Conservation (phyloP, 306 rosid species). For the Albizia julibrissin region DNA sequence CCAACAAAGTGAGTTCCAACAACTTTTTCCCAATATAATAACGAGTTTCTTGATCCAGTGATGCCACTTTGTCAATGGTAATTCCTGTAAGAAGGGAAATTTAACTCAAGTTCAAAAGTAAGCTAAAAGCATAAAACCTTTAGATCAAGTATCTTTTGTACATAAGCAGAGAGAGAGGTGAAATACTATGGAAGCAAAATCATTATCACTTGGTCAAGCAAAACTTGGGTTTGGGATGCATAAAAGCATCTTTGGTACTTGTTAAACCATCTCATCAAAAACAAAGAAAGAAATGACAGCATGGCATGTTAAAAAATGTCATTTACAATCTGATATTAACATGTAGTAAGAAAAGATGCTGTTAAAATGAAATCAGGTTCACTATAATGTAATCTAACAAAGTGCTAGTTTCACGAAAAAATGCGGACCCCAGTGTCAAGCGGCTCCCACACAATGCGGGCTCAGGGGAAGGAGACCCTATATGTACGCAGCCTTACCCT, state of each 20-base stretch:
- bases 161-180: neutral
- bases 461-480: too few species aligned
- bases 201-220: neutral
- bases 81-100: conserved; percentile 68
- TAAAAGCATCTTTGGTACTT: conserved; percentile 7
- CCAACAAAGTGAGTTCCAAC: conserved; percentile 83
- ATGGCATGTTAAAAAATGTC: conserved; percentile 12
- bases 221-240: conserved; percentile 6
- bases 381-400: neutral
- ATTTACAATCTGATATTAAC: conserved; percentile 7
- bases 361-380: neutral
- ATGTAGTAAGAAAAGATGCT: conserved; percentile 6
- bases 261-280: neutral
- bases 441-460: too few species aligned
- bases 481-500: too few species aligned
- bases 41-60: conserved; percentile 81
- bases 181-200: neutral
- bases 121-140: conserved; percentile 25
- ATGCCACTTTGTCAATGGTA: conserved; percentile 89
- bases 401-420: conserved; percentile 20
- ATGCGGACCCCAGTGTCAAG: too few species aligned
- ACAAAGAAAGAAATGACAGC: neutral
- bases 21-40: conserved; percentile 80
- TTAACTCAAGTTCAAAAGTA: conserved; percentile 26
- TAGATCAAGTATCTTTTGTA: neutral